Conservation (phyloP, 2,329 filamentous ascomycete genomes). For the Grosmannia serpens region DNA sequence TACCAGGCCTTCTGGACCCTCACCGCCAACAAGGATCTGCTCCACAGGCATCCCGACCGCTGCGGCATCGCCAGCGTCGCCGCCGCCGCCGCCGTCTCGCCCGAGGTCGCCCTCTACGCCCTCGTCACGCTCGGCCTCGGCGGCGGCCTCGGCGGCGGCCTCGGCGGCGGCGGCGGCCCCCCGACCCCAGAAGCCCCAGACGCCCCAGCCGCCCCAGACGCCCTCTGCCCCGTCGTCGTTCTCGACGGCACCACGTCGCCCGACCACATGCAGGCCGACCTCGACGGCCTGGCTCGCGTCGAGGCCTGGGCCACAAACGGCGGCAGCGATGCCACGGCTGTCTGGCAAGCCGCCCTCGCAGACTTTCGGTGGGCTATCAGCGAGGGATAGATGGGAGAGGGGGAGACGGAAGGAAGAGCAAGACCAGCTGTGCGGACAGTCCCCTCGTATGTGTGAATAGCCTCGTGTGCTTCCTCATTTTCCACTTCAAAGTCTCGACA, state of each 20-base stretch:
- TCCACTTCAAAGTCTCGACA: too few species aligned
- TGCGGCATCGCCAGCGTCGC: conserved; percentile 28
- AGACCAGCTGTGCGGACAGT: too few species aligned
- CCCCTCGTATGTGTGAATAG: too few species aligned
- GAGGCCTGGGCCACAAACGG: conserved; percentile 22
- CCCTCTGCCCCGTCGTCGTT: conserved; percentile 6
- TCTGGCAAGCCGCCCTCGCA: conserved; percentile 7
- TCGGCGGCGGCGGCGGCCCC: conserved; percentile 13
- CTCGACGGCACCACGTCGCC: conserved; percentile 20
- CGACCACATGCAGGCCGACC: conserved; percentile 37
- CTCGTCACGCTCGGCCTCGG: conserved; percentile 34
- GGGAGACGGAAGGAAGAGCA: neutral
- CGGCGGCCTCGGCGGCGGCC: conserved; percentile 32
- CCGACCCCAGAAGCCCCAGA: too few species aligned
- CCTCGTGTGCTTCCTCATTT: too few species aligned
- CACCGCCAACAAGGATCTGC: conserved; percentile 31
- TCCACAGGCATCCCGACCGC: conserved; percentile 32
- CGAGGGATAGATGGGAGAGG: neutral
- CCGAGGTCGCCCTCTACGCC: conserved; percentile 32
- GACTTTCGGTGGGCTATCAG: neutral
- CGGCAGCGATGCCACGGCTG: neutral
- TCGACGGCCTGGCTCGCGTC: conserved; percentile 30
- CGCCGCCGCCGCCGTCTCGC: conserved; percentile 21
- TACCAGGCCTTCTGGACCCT: conserved; percentile 47
- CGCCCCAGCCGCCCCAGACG: too few species aligned